Evolutionary conservation across 2,329 filamentous ascomycete species (phyloP).

Genomic region (Tolypocladium tropicale): DNA sequence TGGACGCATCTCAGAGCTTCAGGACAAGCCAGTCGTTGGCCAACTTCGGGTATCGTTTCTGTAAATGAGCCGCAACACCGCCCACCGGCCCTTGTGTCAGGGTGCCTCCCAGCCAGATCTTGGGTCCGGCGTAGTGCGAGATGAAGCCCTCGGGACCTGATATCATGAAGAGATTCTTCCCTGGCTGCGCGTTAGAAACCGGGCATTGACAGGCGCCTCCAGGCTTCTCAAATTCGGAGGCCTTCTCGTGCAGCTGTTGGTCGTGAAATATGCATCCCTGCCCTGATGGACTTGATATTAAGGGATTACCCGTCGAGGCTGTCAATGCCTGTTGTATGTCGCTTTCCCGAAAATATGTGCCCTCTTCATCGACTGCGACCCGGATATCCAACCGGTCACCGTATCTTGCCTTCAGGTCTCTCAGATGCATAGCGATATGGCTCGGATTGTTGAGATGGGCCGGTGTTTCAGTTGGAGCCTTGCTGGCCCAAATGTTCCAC

Average conservation of each 20-base stretch:
- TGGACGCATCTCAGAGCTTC: slow-evolving; percentile 33
- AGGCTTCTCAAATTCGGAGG: slow-evolving; percentile 20
- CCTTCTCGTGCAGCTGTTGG: slow-evolving; percentile 15
- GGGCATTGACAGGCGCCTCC: slow-evolving; percentile 15
- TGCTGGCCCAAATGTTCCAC: slow-evolving; percentile 13
- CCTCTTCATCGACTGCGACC: slow-evolving; percentile 78
- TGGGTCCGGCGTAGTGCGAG: slow-evolving; percentile 65
- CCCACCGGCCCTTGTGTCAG: slow-evolving; percentile 67
- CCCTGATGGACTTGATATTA: slow-evolving; percentile 1
- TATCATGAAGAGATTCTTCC: slow-evolving; percentile 64
- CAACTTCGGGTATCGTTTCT: slow-evolving; percentile 29
- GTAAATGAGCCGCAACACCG: slow-evolving; percentile 55
- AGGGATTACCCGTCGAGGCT: neutral
- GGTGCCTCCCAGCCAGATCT: slow-evolving; percentile 60
- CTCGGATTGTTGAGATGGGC: slow-evolving; percentile 20
- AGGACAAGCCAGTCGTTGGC: slow-evolving; percentile 39
- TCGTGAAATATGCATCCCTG: slow-evolving; percentile 19
- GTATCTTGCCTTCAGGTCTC: slow-evolving; percentile 47
- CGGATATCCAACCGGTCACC: slow-evolving; percentile 50
- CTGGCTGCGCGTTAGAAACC: slow-evolving; percentile 15
- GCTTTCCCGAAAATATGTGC: slow-evolving; percentile 48
- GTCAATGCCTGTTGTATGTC: slow-evolving; percentile 31
- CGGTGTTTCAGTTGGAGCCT: slow-evolving; percentile 10
- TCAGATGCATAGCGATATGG: slow-evolving; percentile 51
- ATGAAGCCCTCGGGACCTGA: slow-evolving; percentile 91